Evolutionary conservation across 2,329 filamentous ascomycete species (phyloP), one percentile per base, ranked within the genome.

Genomic region (Cladosporium sp.): DNA sequence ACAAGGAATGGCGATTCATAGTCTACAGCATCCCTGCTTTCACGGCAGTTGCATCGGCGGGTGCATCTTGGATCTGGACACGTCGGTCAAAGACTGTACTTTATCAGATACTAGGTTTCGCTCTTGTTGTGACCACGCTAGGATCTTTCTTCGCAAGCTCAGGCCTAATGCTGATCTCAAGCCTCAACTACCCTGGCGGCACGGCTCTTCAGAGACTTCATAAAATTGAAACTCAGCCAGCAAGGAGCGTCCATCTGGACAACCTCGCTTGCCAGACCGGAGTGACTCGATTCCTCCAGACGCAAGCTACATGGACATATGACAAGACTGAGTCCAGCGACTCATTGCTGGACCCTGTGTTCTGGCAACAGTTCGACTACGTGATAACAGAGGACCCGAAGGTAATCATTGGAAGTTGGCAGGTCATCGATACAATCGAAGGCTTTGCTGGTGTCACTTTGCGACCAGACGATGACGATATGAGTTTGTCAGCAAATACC

Each of bases 1-100:
- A 99, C 77, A 99, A 99, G 71, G 94, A 99, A 75, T 89, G 91
- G 71, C 89, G 94, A 17, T 99, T 99, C 78, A 87, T 99, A 65
- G 85, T 97, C 66, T 97, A 97, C 74, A 81, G 85, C 53, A 80
- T 96, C 22, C 94, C 94, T 0, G 80, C 87, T 0, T 77, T 97
- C 28, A 96, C 92, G 0, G 88, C 87, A 10, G 83, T 87, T 2
- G 87, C 91, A 0, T 86, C 90, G 3, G 79, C 90, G 4, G 87
- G 86, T 19, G 90, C 91, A 13, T 82, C 84, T 57, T 87, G 85
- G 72, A 75, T 95, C 62, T 73, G 70, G 70, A 71, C 65, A 1
- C 85, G 87, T 39, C 78, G 83, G n/a, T 68, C 76, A 4, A 92
- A 91, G 69, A 83, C 81, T 1, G 15, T 77, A 2, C 25, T 83